Evolutionary conservation across 164 flowering plant genomes (phyloP), one percentile per base, ranked within the genome.

Genomic region (Stephania japonica): DNA sequence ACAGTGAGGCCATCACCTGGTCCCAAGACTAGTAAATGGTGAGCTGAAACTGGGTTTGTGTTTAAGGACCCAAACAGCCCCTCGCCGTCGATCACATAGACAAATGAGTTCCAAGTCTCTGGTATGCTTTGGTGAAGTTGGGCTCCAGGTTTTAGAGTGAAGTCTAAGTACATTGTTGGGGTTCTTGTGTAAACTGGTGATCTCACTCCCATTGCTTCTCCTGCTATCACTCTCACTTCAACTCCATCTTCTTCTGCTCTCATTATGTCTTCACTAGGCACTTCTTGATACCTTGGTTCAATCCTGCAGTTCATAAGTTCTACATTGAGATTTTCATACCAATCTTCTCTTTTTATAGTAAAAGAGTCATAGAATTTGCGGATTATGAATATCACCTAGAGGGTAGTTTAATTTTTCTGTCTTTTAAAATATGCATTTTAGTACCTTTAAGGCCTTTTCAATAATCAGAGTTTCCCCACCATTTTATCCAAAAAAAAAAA

Each of bases 121-220:
- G 97, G 97, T 70, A 90, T 87, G 13, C 23, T 70, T 74, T 92
- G 97, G 26, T 91, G 83, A 72, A 81, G 0, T 24, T 88, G 83
- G 16, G 95, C 84, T 68, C 81, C 79, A 1, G 97, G 91, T 73
- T 81, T 73, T 4, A 91, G 73, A 14, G 90, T 88, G 83, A 91
- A 94, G 79, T 90, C 97, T 10, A 94, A 81, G 79, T 72, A 94
- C 93, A 92, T 91, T 73, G 97, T 84, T 9, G 98, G 98, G 1
- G 97, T 94, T 68, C 93, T 68, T 4, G 97, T 91, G 84, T 86
- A 92, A 13, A 94, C 89, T 4, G 96, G 90, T 26, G 98, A 94
- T 10, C 67, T 75, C 4, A 85, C 83, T 9, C 97, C 97, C 93
- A 92, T 84, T 24, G 97, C 71, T 80, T 94, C 97, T 32, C 98